These are phyloP conservation scores for Lepidium sativum DNA, from an alignment of 345 rosid genomes.

Conservation along the genomic window DNA sequence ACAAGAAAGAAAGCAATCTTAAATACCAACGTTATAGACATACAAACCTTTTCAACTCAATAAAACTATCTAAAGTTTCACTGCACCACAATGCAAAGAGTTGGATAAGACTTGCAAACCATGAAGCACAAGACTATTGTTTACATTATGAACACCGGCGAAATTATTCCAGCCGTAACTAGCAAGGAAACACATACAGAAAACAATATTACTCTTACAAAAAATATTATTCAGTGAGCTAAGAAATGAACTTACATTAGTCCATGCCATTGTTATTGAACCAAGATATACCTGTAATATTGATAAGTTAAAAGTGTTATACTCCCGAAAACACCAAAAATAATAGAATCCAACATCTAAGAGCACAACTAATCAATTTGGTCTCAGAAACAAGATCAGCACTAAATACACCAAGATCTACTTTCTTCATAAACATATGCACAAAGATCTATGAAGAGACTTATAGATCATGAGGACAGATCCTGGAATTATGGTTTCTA, in stretches of 20 bases:
- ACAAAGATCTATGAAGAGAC: background rate
- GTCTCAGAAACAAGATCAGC: background rate
- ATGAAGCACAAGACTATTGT: no score
- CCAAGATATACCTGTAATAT: constrained; percentile 16
- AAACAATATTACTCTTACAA: background rate
- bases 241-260: constrained; percentile 15
- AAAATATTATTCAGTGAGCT: background rate
- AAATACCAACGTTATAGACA: background rate
- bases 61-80: background rate
- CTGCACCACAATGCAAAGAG: background rate
- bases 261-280: constrained; percentile 17
- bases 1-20: background rate
- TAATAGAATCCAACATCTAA: no score
- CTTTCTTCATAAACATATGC: background rate
- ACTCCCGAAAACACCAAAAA: background rate
- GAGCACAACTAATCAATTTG: background rate
- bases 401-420: background rate
- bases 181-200: background rate
- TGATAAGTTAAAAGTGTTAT: background rate
- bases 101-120: background rate
- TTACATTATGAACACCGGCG: background rate
- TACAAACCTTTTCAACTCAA: background rate
- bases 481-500: background rate
- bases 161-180: background rate
- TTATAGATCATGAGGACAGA: background rate